A percentile compares a stretch with the other conserved stretches of the same genome.
Conservation (phyloP, 768 basidiomycete genomes). For the Gloeopeniophorella convolvens region DNA sequence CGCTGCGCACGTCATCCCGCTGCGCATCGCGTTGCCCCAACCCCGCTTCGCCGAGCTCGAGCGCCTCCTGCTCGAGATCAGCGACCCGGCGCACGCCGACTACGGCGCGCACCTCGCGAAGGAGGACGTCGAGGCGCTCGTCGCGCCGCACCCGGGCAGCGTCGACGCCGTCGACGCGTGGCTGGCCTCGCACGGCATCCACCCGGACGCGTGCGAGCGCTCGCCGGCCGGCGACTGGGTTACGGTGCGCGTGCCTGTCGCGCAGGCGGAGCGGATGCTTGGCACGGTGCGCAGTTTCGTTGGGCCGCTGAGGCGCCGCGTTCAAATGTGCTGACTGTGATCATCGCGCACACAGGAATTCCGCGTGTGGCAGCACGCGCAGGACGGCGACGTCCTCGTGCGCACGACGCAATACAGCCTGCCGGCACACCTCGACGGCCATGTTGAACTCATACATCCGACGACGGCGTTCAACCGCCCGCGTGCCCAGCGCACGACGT, state of each 20-base stretch:
- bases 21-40: slow-evolving; percentile 33
- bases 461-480: slow-evolving; percentile 59
- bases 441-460: slow-evolving; percentile 64
- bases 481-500: slow-evolving; percentile 36
- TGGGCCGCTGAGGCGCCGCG: slow-evolving; percentile 51
- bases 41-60: slow-evolving; percentile 20
- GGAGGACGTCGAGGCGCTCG: slow-evolving; percentile 48
- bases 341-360: slow-evolving; percentile 32
- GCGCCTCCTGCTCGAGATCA: slow-evolving; percentile 21
- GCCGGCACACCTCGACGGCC: slow-evolving; percentile 48
- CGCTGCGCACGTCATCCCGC: slow-evolving; percentile 39
- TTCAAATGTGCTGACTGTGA: slow-evolving; percentile 41
- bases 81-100: slow-evolving; percentile 19
- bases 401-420: slow-evolving; percentile 68
- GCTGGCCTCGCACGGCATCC: slow-evolving; percentile 44
- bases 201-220: slow-evolving; percentile 37
- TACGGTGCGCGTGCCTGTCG: too few relatives aligned
- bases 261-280: slow-evolving; percentile 53
- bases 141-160: slow-evolving; percentile 46
- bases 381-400: slow-evolving; percentile 41
- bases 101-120: slow-evolving; percentile 38
- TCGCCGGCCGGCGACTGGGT: slow-evolving; percentile 62
- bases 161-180: slow-evolving; percentile 45
- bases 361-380: slow-evolving; percentile 45
- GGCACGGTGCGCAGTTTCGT: slow-evolving; percentile 43